phyloP scores from a whole-genome alignment of 352 stramenopile genomes.

The Phytophthora vignae region DNA sequence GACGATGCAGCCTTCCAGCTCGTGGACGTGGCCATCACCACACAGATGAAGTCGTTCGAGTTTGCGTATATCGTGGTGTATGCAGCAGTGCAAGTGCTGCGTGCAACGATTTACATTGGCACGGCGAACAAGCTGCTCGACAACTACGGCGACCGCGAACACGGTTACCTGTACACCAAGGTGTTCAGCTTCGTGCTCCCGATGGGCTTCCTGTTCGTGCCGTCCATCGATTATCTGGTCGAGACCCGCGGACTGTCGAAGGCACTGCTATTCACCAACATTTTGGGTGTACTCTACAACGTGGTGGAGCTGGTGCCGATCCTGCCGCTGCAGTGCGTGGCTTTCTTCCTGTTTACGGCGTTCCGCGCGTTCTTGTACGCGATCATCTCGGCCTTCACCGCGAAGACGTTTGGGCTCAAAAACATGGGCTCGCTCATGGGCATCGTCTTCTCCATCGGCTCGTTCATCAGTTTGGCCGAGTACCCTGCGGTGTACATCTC shows the following conservation, averaged over 20 bases:
- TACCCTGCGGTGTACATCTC: slow-evolving; percentile 81
- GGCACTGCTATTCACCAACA: slow-evolving; percentile 80
- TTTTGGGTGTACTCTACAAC: slow-evolving; percentile 79
- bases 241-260: slow-evolving; percentile 70
- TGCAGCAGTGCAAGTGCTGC: slow-evolving; percentile 77
- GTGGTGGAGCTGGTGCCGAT: slow-evolving; percentile 70
- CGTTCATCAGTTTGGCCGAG: slow-evolving; percentile 76
- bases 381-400: slow-evolving; percentile 87
- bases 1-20: slow-evolving; percentile 45
- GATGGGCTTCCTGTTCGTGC: slow-evolving; percentile 86
- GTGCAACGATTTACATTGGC: slow-evolving; percentile 86
- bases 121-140: slow-evolving; percentile 87
- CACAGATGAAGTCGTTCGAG: slow-evolving; percentile 82
- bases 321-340: slow-evolving; percentile 69
- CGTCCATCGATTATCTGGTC: slow-evolving; percentile 86
- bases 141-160: slow-evolving; percentile 79
- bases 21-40: slow-evolving; percentile 62
- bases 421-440: slow-evolving; percentile 87
- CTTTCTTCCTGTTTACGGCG: slow-evolving; percentile 84
- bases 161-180: slow-evolving; percentile 83
- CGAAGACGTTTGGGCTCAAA: slow-evolving; percentile 88
- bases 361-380: slow-evolving; percentile 90
- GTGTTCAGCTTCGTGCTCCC: slow-evolving; percentile 88
- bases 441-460: slow-evolving; percentile 84
- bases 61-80: slow-evolving; percentile 83